phyloP scores from a whole-genome alignment of 2,329 filamentous ascomycete genomes.

The Penicillium hordei region DNA sequence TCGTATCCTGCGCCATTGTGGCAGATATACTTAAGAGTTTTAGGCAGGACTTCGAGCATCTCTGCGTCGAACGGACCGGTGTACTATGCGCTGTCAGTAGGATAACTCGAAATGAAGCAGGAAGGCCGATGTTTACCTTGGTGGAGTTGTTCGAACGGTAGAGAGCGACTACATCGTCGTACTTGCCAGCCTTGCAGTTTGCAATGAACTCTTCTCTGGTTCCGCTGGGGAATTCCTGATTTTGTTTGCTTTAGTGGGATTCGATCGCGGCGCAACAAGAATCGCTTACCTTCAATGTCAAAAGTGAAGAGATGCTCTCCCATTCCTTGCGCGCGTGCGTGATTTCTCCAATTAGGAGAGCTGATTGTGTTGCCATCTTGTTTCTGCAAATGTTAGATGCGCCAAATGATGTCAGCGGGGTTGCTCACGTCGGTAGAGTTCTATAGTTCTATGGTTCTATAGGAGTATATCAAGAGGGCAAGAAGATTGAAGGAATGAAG shows the following conservation, averaged over 20 bases:
- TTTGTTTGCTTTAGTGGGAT: background rate
- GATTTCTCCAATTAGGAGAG: slow-evolving; percentile 48
- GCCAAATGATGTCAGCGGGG: slow-evolving; percentile 5
- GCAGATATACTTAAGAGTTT: slow-evolving; percentile 51
- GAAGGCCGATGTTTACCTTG: slow-evolving; percentile 31
- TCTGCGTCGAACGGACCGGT: slow-evolving; percentile 53
- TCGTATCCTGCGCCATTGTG: slow-evolving; percentile 62
- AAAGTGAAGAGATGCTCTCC: slow-evolving; percentile 42
- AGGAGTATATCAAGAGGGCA: background rate
- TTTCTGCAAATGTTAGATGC: slow-evolving; percentile 14
- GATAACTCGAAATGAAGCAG: background rate
- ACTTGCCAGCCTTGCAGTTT: slow-evolving; percentile 55
- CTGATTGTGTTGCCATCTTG: slow-evolving; percentile 37
- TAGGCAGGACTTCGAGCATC: slow-evolving; percentile 47
- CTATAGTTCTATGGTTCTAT: background rate
- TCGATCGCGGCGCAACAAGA: background rate
- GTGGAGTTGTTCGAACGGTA: slow-evolving; percentile 61
- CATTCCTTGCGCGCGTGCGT: slow-evolving; percentile 46
- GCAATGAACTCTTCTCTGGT: slow-evolving; percentile 57
- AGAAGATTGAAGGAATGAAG: background rate
- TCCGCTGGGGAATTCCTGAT: slow-evolving; percentile 47
- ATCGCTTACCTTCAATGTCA: slow-evolving; percentile 42
- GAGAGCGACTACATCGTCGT: slow-evolving; percentile 56
- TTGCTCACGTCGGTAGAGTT: background rate
- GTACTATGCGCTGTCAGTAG: slow-evolving; percentile 24